phyloP scores from a whole-genome alignment of 805 yeast genomes.

The Brettanomyces naardenensis region DNA sequence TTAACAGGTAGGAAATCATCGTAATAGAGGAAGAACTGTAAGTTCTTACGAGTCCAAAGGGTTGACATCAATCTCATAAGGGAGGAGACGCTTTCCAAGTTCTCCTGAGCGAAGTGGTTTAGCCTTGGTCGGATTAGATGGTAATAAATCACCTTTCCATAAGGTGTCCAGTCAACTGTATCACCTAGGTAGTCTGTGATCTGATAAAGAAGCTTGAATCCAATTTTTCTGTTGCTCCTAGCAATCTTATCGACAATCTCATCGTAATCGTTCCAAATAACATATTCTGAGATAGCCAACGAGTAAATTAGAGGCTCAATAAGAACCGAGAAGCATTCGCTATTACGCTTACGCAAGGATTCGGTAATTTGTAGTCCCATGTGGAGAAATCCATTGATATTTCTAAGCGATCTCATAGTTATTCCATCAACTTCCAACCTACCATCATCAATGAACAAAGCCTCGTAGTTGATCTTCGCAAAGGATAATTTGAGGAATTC shows the following conservation, averaged over 20 bases:
- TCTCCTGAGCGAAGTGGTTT: constrained; percentile 60
- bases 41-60: constrained; percentile 42
- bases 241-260: constrained; percentile 35
- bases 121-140: constrained; percentile 59
- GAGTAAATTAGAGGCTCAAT: constrained; percentile 52
- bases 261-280: constrained; percentile 21
- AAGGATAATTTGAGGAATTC: constrained; percentile 59
- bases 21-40: constrained; percentile 43
- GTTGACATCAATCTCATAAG: constrained; percentile 55
- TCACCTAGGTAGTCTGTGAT: constrained; percentile 49
- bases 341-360: constrained; percentile 51
- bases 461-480: constrained; percentile 38
- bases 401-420: constrained; percentile 32
- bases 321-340: constrained; percentile 38
- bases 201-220: constrained; percentile 54
- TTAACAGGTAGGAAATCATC: constrained; percentile 48
- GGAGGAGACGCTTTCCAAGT: constrained; percentile 77
- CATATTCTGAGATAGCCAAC: constrained; percentile 44
- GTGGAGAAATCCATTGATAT: constrained; percentile 57
- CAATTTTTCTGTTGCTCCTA: constrained; percentile 54
- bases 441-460: constrained; percentile 21
- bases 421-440: constrained; percentile 12
- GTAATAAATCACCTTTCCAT: constrained; percentile 41
- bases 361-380: constrained; percentile 47
- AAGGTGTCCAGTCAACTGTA: constrained; percentile 46